phyloP scores from a whole-genome alignment of 1,139 yeast species.

The Taiozyma sp. region DNA sequence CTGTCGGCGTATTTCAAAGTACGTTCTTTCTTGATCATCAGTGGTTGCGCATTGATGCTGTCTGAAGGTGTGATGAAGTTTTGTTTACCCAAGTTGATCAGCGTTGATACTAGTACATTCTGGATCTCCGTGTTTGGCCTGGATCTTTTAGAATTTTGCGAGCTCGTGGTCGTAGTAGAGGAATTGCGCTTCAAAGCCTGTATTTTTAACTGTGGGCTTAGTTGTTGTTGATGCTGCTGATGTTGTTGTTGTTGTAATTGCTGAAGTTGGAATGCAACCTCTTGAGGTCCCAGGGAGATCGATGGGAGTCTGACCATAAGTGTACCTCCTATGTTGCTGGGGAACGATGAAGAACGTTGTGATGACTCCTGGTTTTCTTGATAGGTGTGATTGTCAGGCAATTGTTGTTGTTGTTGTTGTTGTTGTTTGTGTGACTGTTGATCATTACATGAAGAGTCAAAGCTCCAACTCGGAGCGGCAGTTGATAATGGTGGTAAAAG shows the following conservation, averaged over 20 bases:
- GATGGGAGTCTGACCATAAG: conserved; percentile 5
- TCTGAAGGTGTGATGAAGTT: conserved; percentile 5
- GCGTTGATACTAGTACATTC: conserved; percentile 17
- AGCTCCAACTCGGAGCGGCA: not conserved
- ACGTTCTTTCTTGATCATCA: conserved; percentile 12
- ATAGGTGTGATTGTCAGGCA: conserved; percentile 1
- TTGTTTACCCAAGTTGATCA: conserved; percentile 17
- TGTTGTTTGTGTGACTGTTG: not conserved
- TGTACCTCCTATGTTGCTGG: not conserved
- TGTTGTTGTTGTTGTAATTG: not conserved
- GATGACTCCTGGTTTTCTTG: not conserved
- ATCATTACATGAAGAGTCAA: not conserved
- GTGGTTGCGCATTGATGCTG: conserved; percentile 3
- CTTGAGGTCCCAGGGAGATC: conserved; percentile 9
- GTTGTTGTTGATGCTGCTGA: no score
- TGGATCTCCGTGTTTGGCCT: conserved; percentile 14
- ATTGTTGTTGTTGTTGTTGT: not conserved
- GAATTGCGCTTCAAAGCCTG: not conserved
- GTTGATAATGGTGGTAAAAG: not conserved
- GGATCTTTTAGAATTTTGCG: not conserved
- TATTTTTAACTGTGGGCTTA: conserved; percentile 1
- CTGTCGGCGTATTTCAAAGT: conserved; percentile 13
- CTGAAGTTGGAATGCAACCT: not conserved
- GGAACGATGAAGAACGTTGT: conserved; percentile 4
- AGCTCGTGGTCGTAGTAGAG: not conserved